Conservation (phyloP, 2,329 filamentous ascomycete genomes). For the Diaporthe helianthi region DNA sequence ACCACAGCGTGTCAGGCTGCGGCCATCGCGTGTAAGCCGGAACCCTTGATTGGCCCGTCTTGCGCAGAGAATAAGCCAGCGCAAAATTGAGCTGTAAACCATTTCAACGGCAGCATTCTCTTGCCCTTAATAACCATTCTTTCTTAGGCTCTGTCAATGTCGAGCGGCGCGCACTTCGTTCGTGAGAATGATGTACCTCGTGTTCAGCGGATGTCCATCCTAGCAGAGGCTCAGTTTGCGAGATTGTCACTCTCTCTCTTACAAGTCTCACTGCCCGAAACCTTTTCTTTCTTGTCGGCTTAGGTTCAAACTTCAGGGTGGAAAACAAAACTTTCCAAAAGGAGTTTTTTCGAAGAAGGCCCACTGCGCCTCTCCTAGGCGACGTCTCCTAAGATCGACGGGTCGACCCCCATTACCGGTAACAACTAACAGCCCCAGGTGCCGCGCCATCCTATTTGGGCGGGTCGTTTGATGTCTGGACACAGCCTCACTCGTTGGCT, state of each 20-base stretch:
- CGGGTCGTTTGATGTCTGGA: slow-evolving; percentile 18
- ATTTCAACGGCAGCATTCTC: slow-evolving; percentile 13
- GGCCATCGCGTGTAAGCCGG: slow-evolving; percentile 19
- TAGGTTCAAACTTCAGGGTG: slow-evolving; percentile 14
- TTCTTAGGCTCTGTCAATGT: not conserved
- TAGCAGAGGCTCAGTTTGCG: slow-evolving; percentile 6
- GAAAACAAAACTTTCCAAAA: slow-evolving; percentile 3
- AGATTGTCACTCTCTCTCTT: slow-evolving; percentile 1
- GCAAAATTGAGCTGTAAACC: slow-evolving; percentile 10
- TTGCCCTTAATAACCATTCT: not conserved
- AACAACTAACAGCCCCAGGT: not conserved
- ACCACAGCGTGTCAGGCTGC: slow-evolving; percentile 25
- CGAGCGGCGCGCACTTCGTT: not conserved
- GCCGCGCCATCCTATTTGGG: slow-evolving; percentile 7
- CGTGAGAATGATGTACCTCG: not conserved
- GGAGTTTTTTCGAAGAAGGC: not conserved
- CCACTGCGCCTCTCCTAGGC: slow-evolving; percentile 8
- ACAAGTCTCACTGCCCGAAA: slow-evolving; percentile 13
- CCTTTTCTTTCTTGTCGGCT: slow-evolving; percentile 1
- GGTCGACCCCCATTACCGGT: slow-evolving; percentile 13
- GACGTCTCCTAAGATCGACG: slow-evolving; percentile 11
- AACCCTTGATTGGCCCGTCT: slow-evolving; percentile 20
- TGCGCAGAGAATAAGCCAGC: slow-evolving; percentile 25
- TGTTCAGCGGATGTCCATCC: not conserved
- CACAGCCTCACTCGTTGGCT: slow-evolving; percentile 11